Conservation (phyloP, 2,329 filamentous ascomycete genomes). For the Botrytis elliptica region DNA sequence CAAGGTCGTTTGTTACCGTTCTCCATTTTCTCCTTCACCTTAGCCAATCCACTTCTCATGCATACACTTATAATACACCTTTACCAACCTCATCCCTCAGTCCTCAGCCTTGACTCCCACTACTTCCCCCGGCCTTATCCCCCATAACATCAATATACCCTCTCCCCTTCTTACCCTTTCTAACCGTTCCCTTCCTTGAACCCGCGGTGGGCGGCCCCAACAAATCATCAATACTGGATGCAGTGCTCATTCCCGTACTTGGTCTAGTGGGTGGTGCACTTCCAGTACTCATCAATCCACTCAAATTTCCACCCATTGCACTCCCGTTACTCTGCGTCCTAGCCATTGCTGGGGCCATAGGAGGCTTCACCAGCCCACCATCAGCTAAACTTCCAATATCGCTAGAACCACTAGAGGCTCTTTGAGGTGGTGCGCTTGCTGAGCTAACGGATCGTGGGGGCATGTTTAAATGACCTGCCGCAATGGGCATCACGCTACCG, state of each 20-base stretch:
- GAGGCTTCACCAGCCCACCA: constrained; percentile 7
- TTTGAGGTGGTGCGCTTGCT: constrained; percentile 22
- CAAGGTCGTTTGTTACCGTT: not conserved
- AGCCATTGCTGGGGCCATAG: constrained; percentile 1
- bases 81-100: not conserved
- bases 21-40: not conserved
- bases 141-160: constrained; percentile 96
- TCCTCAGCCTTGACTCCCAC: not conserved
- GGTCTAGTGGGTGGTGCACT: constrained; percentile 56
- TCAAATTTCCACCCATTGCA: constrained; percentile 1
- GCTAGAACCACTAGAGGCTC: not conserved
- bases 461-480: not conserved
- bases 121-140: constrained; percentile 27
- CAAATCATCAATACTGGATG: constrained; percentile 93
- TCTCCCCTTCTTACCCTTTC: constrained; percentile 75
- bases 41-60: not conserved
- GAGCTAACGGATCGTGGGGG: constrained; percentile 15
- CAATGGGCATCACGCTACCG: constrained; percentile 23
- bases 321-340: constrained; percentile 7
- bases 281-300: constrained; percentile 6
- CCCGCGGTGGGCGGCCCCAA: constrained; percentile 71
- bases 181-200: constrained; percentile 58
- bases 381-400: not conserved
- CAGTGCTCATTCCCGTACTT: constrained; percentile 79
- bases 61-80: constrained; percentile 14